A percentile compares a stretch with the other conserved stretches of the same genome.
These are phyloP conservation scores for Flaveria brownii DNA, from an alignment of 129 eudicot species.

Conservation along the genomic window DNA sequence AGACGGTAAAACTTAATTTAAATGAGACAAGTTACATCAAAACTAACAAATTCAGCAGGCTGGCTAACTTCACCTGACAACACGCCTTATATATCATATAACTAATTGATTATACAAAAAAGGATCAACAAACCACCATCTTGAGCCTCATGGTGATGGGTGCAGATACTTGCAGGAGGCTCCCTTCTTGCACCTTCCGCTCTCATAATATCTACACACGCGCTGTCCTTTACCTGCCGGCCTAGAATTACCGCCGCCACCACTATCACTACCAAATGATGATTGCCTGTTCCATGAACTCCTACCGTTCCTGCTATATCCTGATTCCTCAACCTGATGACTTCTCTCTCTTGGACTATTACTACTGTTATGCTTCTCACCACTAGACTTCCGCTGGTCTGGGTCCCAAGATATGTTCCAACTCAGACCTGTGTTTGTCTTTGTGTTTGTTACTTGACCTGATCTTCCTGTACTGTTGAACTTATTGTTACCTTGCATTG, in stretches of 20 bases:
- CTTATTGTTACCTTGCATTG: constrained; percentile 21
- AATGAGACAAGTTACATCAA: constrained; percentile 33
- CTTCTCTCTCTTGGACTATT: constrained; percentile 35
- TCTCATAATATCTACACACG: constrained; percentile 71
- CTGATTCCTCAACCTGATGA: constrained; percentile 51
- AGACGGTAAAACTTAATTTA: constrained; percentile 8
- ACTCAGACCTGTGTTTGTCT: constrained; percentile 29
- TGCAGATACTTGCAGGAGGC: constrained; percentile 81
- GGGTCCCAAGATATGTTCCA: constrained; percentile 41
- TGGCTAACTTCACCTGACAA: constrained; percentile 29
- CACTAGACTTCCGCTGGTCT: constrained; percentile 31
- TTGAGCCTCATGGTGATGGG: constrained; percentile 49
- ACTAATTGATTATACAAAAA: constrained; percentile 43
- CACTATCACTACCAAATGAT: constrained; percentile 32
- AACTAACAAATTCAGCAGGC: constrained; percentile 35
- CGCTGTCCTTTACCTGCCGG: constrained; percentile 61
- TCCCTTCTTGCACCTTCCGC: constrained; percentile 83
- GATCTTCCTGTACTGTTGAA: constrained; percentile 45
- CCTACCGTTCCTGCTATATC: constrained; percentile 56
- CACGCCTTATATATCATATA: constrained; percentile 37
- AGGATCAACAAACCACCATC: constrained; percentile 29
- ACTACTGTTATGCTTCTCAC: constrained; percentile 23
- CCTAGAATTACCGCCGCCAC: constrained; percentile 44
- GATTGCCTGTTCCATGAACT: constrained; percentile 50
- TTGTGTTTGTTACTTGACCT: constrained; percentile 38